Base-by-base conservation (phyloP, 129 eudicot species). In the Rutidosis leptorrhynchoides region DNA sequence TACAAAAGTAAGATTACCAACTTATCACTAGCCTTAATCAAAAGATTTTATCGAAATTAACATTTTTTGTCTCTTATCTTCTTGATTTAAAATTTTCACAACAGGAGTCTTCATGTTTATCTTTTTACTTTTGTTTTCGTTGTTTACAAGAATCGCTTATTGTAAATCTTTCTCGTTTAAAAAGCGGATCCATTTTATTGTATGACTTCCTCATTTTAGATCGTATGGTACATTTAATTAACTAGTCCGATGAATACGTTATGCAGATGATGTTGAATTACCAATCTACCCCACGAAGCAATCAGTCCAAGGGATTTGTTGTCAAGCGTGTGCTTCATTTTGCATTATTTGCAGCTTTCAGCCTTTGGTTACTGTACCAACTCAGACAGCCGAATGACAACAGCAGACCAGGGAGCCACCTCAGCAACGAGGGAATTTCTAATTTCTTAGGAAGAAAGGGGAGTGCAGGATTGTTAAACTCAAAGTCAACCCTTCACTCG, bases 361-460 rank as follows among this genome's bases (percentile, higher is more conserved):
- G 79, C 74, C 79, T 75, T 33, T 75, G 79, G 79, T 61, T 75
- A 75, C 57, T 67, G 2, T 75, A 75, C 74, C 79, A 75, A 21
- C 26, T 75, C 69, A 53, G 56, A 19, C 74, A 75, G 48, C 74
- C 79, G 30, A 49, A 62, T 56, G 37, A 17, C 35, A 9, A 58
- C 14, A 24, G 40, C 6, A 32, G 40, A 53, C 7, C 51, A 17
- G 43, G 14, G 24, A 15, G 43, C 46, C 74, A 58, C 26, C 30
- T 75, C 69, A 59, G 63, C 62, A 59, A 23, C 26, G 64, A 59
- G 26, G 43, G 15, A 7, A 21, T 75, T 54, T 68, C 79, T 26
- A 75, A 49, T 27, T 48, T 67, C 19, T 6, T 67, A 16, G 79
- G 79, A 0, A 69, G 79, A 48, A 75, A 75, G 59, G 79, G 69